Evolutionary conservation across 305 asterid genomes (phyloP), one percentile per base, ranked within the genome.

Genomic region (Fraxinus angustifolia): DNA sequence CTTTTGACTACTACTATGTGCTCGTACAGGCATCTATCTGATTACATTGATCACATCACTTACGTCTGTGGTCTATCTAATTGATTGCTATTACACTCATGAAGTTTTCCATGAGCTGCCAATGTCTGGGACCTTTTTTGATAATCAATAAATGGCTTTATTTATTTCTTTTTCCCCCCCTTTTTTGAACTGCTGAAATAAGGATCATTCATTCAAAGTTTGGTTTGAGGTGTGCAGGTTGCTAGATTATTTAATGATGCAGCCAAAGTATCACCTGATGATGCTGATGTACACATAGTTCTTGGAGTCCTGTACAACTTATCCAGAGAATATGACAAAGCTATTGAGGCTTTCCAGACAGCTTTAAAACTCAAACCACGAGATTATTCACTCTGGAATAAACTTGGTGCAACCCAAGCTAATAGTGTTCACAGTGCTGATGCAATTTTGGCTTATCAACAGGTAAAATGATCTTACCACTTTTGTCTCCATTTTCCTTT

Each of bases 341-440:
- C 99, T 83, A 93, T 96, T 81, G 98, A 91, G 83, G 91, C 99
- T 78, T 96, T 96, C 81, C 92, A 92, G 93, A 91, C 97, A 60
- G 93, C 98, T 87, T 90, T 96, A 90, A 88, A 93, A 82, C 98
- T 96, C 87, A 96, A 93, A 85, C 99, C 99, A 35, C 89, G 93
- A 80, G 99, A 96, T 88, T 96, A 94, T 89, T 96, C 99, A n/a
- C 97, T 96, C 76, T 96, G 99, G 99, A 96, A 96, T 90, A 94
- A 96, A 92, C 97, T 96, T 75, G 99, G 99, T 74, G 99, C 99
- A 75, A 96, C 99, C 83, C 98, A 96, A 88, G 99, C 99, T 80
- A 96, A 96, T 77, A 94, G 99, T 67, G 90, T 96, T 80, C 99
- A 93, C 87, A 96, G 99, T 85, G 92, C 97, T 77, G 98, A 96